A percentile compares a stretch with the other conserved stretches of the same genome.
These are phyloP conservation scores for Neurospora sp. DNA, from an alignment of 495 filamentous ascomycete species.

Conservation along the genomic window DNA sequence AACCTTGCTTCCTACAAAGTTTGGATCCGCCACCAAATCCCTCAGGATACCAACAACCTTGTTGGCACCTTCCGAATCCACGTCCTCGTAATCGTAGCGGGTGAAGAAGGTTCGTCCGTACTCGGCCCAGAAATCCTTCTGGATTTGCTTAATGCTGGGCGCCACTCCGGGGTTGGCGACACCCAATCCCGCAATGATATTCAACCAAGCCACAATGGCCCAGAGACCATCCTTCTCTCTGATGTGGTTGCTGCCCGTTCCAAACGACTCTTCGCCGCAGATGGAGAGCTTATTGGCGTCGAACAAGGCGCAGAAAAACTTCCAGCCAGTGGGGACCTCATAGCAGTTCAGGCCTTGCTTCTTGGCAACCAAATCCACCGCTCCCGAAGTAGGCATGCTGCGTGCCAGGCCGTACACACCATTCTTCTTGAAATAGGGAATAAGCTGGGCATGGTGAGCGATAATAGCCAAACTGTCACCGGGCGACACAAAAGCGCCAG, in stretches of 20 bases:
- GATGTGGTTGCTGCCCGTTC: slow-evolving; percentile 98
- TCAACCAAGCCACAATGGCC: slow-evolving; percentile 95
- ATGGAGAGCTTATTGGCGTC: slow-evolving; percentile 97
- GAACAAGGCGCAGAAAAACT: slow-evolving; percentile 98
- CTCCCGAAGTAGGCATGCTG: slow-evolving; percentile 93
- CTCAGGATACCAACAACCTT: slow-evolving; percentile 72
- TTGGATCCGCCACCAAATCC: slow-evolving; percentile 52
- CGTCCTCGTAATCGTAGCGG: slow-evolving; percentile 94
- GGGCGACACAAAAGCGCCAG: slow-evolving; percentile 90
- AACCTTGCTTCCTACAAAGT: slow-evolving; percentile 73
- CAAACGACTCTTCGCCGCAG: slow-evolving; percentile 96
- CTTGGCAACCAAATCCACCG: slow-evolving; percentile 89
- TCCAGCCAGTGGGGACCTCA: slow-evolving; percentile 98
- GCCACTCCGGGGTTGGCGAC: slow-evolving; percentile 61
- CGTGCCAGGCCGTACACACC: slow-evolving; percentile 91
- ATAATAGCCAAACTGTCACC: slow-evolving; percentile 97
- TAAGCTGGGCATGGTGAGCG: slow-evolving; percentile 86
- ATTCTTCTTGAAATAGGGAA: slow-evolving; percentile 96
- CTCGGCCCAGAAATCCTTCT: slow-evolving; percentile 92
- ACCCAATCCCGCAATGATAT: slow-evolving; percentile 92
- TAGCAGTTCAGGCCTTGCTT: slow-evolving; percentile 86
- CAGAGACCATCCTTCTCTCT: slow-evolving; percentile 97
- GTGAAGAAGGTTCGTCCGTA: slow-evolving; percentile 99
- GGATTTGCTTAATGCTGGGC: slow-evolving; percentile 89
- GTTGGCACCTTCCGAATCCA: slow-evolving; percentile 80